Percentiles rank a stretch among this genome's conserved stretches.
phyloP scores from a whole-genome alignment of 2,329 filamentous ascomycete species.

The Colletotrichum sp. region DNA sequence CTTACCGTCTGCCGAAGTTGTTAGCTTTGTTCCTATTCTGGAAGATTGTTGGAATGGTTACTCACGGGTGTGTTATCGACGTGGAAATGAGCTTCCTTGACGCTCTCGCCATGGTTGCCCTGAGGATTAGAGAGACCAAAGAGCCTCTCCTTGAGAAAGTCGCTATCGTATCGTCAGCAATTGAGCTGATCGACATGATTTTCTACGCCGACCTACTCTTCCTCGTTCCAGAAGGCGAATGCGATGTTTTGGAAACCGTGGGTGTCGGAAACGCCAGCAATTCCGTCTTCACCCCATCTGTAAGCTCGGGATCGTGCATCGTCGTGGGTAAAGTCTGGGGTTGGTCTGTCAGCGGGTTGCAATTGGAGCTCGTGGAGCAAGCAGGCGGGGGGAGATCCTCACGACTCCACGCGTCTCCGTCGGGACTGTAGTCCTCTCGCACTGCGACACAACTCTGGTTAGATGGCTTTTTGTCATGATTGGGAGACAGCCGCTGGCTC shows the following conservation, averaged over 20 bases:
- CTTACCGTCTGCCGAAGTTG: conserved; percentile 16
- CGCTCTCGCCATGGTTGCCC: conserved; percentile 94
- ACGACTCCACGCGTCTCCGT: conserved; percentile 97
- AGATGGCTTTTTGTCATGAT: neutral
- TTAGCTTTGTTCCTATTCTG: neutral
- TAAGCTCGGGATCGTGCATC: conserved; percentile 88
- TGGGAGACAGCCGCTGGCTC: conserved; percentile 33
- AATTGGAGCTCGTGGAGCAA: conserved; percentile 13
- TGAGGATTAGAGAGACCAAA: conserved; percentile 96
- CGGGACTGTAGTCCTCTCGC: conserved; percentile 87
- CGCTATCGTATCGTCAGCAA: conserved; percentile 60
- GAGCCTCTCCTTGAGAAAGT: conserved; percentile 91
- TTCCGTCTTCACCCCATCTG: conserved; percentile 96
- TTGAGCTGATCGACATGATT: conserved; percentile 20
- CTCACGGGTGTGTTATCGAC: conserved; percentile 86
- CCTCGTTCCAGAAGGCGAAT: conserved; percentile 97
- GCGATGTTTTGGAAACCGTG: conserved; percentile 92
- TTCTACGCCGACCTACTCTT: conserved; percentile 72
- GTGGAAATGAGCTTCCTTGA: conserved; percentile 97
- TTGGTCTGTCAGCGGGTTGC: conserved; percentile 19
- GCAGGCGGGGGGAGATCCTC: conserved; percentile 44
- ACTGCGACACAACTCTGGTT: conserved; percentile 51
- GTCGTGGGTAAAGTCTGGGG: conserved; percentile 88
- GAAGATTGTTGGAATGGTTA: neutral
- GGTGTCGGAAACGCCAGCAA: conserved; percentile 90